phyloP scores from a whole-genome alignment of 805 yeast genomes.

The Candida sithepensis region DNA sequence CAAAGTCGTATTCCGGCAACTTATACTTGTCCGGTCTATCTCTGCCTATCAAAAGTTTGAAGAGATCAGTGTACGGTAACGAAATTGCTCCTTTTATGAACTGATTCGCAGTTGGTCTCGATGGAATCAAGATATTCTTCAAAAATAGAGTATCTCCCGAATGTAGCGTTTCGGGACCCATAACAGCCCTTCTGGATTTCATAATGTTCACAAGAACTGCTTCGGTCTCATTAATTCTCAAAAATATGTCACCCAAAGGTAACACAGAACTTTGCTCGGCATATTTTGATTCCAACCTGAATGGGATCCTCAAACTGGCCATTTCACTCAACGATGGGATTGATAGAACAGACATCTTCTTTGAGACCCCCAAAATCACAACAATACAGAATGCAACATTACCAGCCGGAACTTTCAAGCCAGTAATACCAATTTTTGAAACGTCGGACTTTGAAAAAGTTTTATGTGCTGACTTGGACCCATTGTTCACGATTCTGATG shows the following conservation, averaged over 20 bases:
- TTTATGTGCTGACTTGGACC: constrained; percentile 62
- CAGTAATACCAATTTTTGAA: constrained; percentile 51
- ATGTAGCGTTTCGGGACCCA: constrained; percentile 23
- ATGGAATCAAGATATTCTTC: constrained; percentile 63
- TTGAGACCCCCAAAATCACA: constrained; percentile 26
- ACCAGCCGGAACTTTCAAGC: constrained; percentile 21
- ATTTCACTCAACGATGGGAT: constrained; percentile 65
- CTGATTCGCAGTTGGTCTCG: constrained; percentile 75
- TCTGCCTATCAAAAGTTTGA: constrained; percentile 67
- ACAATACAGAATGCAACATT: constrained; percentile 28
- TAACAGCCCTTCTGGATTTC: constrained; percentile 37
- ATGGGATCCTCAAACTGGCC: constrained; percentile 43
- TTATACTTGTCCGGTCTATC: constrained; percentile 50
- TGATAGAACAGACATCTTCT: constrained; percentile 34
- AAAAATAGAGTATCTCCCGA: constrained; percentile 63
- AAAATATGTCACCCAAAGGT: constrained; percentile 47
- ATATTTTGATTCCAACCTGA: constrained; percentile 36
- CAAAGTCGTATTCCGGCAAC: constrained; percentile 50
- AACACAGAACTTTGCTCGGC: constrained; percentile 41
- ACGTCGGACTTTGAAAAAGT: constrained; percentile 49
- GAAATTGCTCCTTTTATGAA: constrained; percentile 80
- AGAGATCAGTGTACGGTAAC: constrained; percentile 61
- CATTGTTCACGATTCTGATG: constrained; percentile 57
- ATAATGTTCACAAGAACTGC: constrained; percentile 49
- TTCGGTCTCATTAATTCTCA: constrained; percentile 54